phyloP scores from a whole-genome alignment of 2,329 filamentous ascomycete genomes.

The Pseudocercospora fijiensis region DNA sequence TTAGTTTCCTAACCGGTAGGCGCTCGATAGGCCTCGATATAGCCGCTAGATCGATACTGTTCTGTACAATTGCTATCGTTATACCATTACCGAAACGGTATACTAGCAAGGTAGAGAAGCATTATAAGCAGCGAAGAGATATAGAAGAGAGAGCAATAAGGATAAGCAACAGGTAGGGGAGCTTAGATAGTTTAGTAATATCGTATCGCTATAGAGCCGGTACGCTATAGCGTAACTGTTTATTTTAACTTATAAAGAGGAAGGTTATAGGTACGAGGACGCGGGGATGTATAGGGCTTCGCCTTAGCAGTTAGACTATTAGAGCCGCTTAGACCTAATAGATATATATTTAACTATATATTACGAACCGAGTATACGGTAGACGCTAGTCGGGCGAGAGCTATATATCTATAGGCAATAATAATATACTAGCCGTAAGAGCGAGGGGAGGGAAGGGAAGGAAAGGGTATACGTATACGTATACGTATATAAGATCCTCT shows the following conservation, averaged over 20 bases:
- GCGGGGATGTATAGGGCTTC: slow-evolving; percentile 18
- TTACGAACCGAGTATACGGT: slow-evolving; percentile 5
- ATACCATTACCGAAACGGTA: slow-evolving; percentile 12
- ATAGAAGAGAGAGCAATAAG: slow-evolving; percentile 6
- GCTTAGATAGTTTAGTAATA: slow-evolving; percentile 15
- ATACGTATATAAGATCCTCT: background rate
- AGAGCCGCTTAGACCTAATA: too few species aligned
- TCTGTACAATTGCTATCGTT: slow-evolving; percentile 25
- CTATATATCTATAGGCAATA: slow-evolving; percentile 3
- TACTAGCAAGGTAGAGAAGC: slow-evolving; percentile 12
- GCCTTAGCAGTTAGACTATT: background rate
- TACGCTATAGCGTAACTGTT: slow-evolving; percentile 20
- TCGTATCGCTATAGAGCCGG: slow-evolving; percentile 25
- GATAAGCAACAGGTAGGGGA: slow-evolving; percentile 13
- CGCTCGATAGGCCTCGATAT: slow-evolving; percentile 78
- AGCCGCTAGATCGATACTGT: slow-evolving; percentile 31
- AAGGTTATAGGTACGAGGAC: slow-evolving; percentile 22
- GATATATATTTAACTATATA: slow-evolving; percentile 3
- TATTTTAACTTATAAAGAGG: slow-evolving; percentile 7
- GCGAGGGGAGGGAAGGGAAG: too few species aligned
- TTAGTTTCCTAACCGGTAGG: slow-evolving; percentile 67
- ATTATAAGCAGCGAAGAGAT: slow-evolving; percentile 10
- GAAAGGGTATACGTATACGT: too few species aligned
- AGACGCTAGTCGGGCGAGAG: background rate
- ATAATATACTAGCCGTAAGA: background rate